phyloP scores from a whole-genome alignment of 768 basidiomycete genomes.

The Tricholoma bakamatsutake region DNA sequence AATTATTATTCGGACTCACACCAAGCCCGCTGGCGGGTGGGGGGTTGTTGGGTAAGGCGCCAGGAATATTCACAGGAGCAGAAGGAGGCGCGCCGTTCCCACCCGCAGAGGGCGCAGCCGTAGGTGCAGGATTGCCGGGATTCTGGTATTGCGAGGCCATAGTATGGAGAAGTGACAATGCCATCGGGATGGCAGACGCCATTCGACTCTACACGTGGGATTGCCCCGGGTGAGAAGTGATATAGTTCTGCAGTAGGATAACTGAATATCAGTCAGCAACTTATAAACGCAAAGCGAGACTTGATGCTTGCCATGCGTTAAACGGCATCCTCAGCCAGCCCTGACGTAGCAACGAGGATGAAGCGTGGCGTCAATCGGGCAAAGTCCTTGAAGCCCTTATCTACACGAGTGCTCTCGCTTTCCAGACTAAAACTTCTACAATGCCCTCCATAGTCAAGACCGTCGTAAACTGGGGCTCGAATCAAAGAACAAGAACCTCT shows the following conservation, averaged over 20 bases:
- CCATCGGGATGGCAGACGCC: constrained; percentile 40
- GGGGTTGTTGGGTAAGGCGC: constrained; percentile 17
- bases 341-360: constrained; percentile 29
- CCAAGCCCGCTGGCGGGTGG: constrained; percentile 19
- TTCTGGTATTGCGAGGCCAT: constrained; percentile 30
- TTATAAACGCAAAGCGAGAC: constrained; percentile 25
- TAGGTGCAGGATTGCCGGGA: constrained; percentile 23
- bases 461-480: constrained; percentile 35
- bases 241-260: constrained; percentile 1
- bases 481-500: constrained; percentile 20
- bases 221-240: constrained; percentile 10
- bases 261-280: constrained; percentile 8
- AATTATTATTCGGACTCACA: constrained; percentile 23
- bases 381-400: constrained; percentile 20
- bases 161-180: constrained; percentile 36
- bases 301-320: constrained; percentile 15
- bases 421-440: constrained; percentile 17
- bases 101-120: constrained; percentile 15
- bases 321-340: constrained; percentile 14
- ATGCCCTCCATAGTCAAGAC: constrained; percentile 39
- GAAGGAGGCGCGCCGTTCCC: constrained; percentile 21
- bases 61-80: constrained; percentile 26
- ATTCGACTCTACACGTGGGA: constrained; percentile 21
- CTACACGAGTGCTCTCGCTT: constrained; percentile 12
- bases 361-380: constrained; percentile 25